Evolutionary conservation across 768 basidiomycete genomes (phyloP), one percentile per base, ranked within the genome.

Genomic region (Agaricus sinodeliciosus): DNA sequence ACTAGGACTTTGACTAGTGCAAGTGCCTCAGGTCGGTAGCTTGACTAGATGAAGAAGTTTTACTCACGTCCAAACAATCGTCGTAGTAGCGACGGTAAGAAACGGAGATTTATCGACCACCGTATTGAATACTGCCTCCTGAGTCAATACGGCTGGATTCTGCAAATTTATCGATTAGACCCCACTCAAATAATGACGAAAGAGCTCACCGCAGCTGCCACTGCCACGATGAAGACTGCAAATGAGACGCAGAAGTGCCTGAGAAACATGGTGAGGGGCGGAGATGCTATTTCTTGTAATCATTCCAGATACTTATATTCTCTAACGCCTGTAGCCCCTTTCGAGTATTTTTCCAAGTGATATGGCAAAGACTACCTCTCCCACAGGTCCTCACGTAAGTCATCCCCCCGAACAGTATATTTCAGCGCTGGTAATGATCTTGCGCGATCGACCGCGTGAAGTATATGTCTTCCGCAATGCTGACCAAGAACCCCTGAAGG

Each of bases 31-130:
- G 42, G 7, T 18, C 9, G 18, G 13, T 3, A 27, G 39, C 15
- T 11, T 13, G 15, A 36, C 11, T 31, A 31, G 11, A 2, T 31
- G 19, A 9, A 13, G 9, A 22, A 49, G 16, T 13, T 5, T 31
- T 9, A 35, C 49, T 36, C 16, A 50, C 49, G 49, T 50, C 49
- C 49, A 50, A n/a, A 25, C 41, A 19, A 50, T 43, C 12, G 49
- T 50, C 25, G 28, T 50, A 18, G 49, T 50, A 1, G 49, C 43
- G 6, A 42, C 49, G 8, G 31, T 35, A 9, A 50, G 42, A 25
- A 49, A 49, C 13, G 48, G 48, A 4, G 49, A 40, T 4, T 41
- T 18, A 18, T 16, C 19, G 12, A 50, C n/a, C 9, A 50, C 6
- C 22, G 26, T 34, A 42, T 50, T 40, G 18, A 50, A 18, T 9